A percentile compares a stretch with the other conserved stretches of the same genome.
These are phyloP conservation scores for Gastrolobium bilobum DNA, from an alignment of 306 rosid genomes.

Conservation along the genomic window DNA sequence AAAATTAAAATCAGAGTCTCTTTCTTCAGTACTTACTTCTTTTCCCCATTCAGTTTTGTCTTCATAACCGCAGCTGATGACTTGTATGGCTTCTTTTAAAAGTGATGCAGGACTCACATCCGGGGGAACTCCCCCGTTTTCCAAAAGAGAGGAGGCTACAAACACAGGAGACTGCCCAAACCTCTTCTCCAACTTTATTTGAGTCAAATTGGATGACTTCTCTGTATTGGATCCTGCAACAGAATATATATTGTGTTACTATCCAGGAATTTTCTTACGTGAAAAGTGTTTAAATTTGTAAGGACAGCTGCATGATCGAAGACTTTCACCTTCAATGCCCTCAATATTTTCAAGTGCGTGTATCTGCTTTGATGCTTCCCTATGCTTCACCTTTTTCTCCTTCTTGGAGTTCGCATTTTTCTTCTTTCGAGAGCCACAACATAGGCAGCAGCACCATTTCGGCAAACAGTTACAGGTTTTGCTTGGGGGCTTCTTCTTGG, in stretches of 20 bases:
- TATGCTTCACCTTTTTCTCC: constrained; percentile 67
- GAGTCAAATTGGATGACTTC: constrained; percentile 53
- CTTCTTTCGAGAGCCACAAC: constrained; percentile 67
- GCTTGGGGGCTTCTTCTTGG: constrained; percentile 73
- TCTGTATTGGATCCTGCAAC: constrained; percentile 55
- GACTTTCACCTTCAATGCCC: constrained; percentile 59
- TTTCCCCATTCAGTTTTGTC: constrained; percentile 90
- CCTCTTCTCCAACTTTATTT: constrained; percentile 71
- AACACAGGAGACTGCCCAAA: constrained; percentile 86
- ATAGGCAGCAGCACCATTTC: constrained; percentile 77
- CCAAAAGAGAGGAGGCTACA: constrained; percentile 65
- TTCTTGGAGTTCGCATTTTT: constrained; percentile 58
- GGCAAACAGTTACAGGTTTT: constrained; percentile 88
- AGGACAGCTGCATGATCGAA: neutral
- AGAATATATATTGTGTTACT: constrained; percentile 15
- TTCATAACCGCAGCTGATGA: constrained; percentile 84
- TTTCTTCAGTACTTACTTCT: constrained; percentile 59
- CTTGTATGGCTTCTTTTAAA: constrained; percentile 78
- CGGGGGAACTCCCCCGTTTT: constrained; percentile 72
- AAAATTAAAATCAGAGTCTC: neutral
- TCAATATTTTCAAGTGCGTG: constrained; percentile 82
- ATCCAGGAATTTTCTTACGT: neutral
- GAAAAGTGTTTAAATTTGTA: neutral
- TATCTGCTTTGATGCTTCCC: constrained; percentile 86
- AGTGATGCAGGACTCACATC: constrained; percentile 67